phyloP scores from a whole-genome alignment of 1,139 yeast genomes.

The Spathaspora sp. region DNA sequence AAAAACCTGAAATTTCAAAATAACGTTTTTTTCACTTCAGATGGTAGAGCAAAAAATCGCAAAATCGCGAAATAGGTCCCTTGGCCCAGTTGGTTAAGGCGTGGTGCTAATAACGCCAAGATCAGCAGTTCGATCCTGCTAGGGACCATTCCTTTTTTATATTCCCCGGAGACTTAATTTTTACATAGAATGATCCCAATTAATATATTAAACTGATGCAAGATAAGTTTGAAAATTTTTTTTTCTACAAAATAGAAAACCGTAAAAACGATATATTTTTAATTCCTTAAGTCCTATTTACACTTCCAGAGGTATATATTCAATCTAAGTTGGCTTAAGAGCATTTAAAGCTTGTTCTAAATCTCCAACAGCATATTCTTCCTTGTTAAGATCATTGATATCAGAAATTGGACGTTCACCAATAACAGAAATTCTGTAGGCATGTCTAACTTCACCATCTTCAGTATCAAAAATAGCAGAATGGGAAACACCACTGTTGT shows the following conservation, averaged over 20 bases:
- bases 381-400: constrained; percentile 31
- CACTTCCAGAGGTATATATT: too few relatives aligned
- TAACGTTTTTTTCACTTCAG: background rate
- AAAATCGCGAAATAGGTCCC: constrained; percentile 49
- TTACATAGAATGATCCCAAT: background rate
- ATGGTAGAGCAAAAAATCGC: background rate
- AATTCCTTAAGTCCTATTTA: background rate
- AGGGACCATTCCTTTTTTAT: constrained; percentile 54
- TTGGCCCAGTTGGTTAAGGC: constrained; percentile 92
- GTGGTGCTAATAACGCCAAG: constrained; percentile 87
- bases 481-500: constrained; percentile 43
- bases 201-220: background rate
- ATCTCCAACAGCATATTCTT: constrained; percentile 40
- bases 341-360: constrained; percentile 34
- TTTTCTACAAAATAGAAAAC: background rate
- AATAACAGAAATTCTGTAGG: constrained; percentile 46
- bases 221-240: background rate
- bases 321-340: constrained; percentile 13
- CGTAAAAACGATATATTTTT: background rate
- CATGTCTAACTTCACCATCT: constrained; percentile 42
- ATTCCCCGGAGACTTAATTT: background rate
- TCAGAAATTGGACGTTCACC: constrained; percentile 47
- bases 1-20: background rate
- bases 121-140: constrained; percentile 87
- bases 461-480: constrained; percentile 39